phyloP scores from a whole-genome alignment of 805 yeast genomes.

The Myxozyma mucilagina region DNA sequence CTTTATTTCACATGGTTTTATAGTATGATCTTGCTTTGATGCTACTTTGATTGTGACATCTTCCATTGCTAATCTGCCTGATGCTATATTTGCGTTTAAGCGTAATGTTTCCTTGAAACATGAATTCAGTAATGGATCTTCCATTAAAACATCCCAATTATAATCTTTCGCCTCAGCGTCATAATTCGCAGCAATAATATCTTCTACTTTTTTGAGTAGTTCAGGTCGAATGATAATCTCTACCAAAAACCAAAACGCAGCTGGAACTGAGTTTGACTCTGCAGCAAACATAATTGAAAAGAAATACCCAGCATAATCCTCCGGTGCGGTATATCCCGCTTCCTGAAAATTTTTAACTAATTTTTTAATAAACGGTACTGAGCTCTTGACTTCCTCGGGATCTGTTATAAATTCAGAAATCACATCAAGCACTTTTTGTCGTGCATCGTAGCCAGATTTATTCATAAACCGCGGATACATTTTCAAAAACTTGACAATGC shows the following conservation, averaged over 20 bases:
- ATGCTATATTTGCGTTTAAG: slow-evolving; percentile 8
- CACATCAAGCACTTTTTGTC: slow-evolving; percentile 15
- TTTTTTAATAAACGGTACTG: slow-evolving; percentile 5
- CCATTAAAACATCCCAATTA: slow-evolving; percentile 18
- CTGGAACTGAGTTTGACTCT: slow-evolving; percentile 23
- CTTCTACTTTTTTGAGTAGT: slow-evolving; percentile 7
- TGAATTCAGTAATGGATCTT: slow-evolving; percentile 15
- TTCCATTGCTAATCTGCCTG: slow-evolving; percentile 15
- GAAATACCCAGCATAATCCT: slow-evolving; percentile 18
- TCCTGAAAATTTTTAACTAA: slow-evolving; percentile 1
- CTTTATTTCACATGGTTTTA: not conserved
- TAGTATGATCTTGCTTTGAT: not conserved
- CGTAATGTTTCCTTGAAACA: slow-evolving; percentile 26
- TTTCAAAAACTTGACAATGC: slow-evolving; percentile 15
- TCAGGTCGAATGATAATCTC: slow-evolving; percentile 10
- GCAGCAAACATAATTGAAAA: slow-evolving; percentile 26
- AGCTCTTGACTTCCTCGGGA: slow-evolving; percentile 1
- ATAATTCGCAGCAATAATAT: slow-evolving; percentile 8
- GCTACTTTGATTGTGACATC: slow-evolving; percentile 13
- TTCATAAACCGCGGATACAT: slow-evolving; percentile 18
- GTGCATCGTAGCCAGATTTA: slow-evolving; percentile 12
- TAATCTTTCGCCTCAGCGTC: slow-evolving; percentile 9
- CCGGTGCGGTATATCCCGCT: not conserved
- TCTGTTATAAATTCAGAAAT: slow-evolving; percentile 11
- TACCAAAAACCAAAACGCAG: slow-evolving; percentile 22